A percentile compares a stretch with the other conserved stretches of the same genome.
phyloP scores from a whole-genome alignment of 2,329 filamentous ascomycete species.

The Colletotrichum paranaense region DNA sequence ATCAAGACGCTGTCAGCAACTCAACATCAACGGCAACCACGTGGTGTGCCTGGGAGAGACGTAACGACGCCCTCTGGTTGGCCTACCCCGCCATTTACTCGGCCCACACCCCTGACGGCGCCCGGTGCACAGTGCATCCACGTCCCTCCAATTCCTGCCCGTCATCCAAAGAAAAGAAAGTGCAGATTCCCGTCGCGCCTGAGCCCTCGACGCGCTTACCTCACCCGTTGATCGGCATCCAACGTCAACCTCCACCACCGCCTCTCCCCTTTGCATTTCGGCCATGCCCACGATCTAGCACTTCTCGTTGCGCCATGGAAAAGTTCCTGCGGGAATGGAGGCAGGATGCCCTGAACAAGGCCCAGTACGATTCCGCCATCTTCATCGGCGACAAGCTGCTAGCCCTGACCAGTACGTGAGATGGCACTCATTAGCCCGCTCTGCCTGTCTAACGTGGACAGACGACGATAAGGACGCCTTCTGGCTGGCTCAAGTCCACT shows the following conservation, averaged over 20 bases:
- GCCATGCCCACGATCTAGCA: slow-evolving; percentile 24
- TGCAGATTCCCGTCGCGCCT: neutral
- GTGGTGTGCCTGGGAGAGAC: slow-evolving; percentile 28
- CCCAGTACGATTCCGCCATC: slow-evolving; percentile 95
- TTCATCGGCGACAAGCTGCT: slow-evolving; percentile 98
- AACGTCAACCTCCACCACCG: slow-evolving; percentile 13
- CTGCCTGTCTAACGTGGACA: slow-evolving; percentile 48
- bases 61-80: slow-evolving; percentile 21
- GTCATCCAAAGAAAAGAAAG: slow-evolving; percentile 36
- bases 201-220: slow-evolving; percentile 30
- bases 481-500: slow-evolving; percentile 98
- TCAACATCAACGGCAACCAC: slow-evolving; percentile 8
- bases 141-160: slow-evolving; percentile 26
- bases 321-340: slow-evolving; percentile 93
- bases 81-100: slow-evolving; percentile 36
- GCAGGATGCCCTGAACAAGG: slow-evolving; percentile 93
- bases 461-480: slow-evolving; percentile 95
- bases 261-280: neutral
- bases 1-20: slow-evolving; percentile 7
- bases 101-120: slow-evolving; percentile 30
- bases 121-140: slow-evolving; percentile 31
- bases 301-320: slow-evolving; percentile 72
- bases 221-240: slow-evolving; percentile 28
- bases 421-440: neutral
- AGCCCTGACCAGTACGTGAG: slow-evolving; percentile 83